Base-by-base conservation (phyloP, 805 yeast genomes). In the Ogataea chonburiensis region DNA sequence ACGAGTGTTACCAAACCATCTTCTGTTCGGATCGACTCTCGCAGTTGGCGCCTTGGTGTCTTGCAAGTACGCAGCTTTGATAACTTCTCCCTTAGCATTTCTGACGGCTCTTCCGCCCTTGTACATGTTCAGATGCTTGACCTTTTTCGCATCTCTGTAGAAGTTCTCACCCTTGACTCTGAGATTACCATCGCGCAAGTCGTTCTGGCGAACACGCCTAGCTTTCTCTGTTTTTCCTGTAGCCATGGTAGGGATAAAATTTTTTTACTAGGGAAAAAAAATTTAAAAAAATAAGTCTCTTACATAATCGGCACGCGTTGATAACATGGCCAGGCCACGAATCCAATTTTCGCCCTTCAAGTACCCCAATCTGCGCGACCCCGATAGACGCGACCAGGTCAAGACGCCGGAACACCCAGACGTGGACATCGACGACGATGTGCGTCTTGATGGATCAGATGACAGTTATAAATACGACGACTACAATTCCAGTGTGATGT, bases 1-100 rank as follows among this genome's bases (percentile, higher is more conserved):
- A 57, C 98, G 77, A 10, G 98, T 87, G 64, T 88, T 93, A 31
- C 96, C 96, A 58, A 93, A 93, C 98, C 98, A 91, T 58, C 94
- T 78, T 61, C 96, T 77, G 62, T 91, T 91, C 5, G 98, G 98
- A 58, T 86, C 96, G 28, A 91, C 94, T 43, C 98, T 73, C 2
- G 98, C 98, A 46, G 70, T 77, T 10, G 98, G 98, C 18, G 85
- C 71, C 45, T 87, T 89, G 4, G 87, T 79, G 49, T 85, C 81
- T 61, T 91, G 98, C 40, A 91, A 73, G 18, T 78, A 80, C 13
- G 98, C 97, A 28, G 95, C 96, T 56, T 77, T 72, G 37, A 87
- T 73, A 41, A 89, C 74, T 20, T 88, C 96, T 56, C 98, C 98
- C 45, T 77, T 71, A 34, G 87, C 86, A 58, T 89, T 86, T 51